Percentiles rank a stretch among this genome's conserved stretches.
phyloP scores from a whole-genome alignment of 495 filamentous ascomycete genomes.

The Penicillium salamii region DNA sequence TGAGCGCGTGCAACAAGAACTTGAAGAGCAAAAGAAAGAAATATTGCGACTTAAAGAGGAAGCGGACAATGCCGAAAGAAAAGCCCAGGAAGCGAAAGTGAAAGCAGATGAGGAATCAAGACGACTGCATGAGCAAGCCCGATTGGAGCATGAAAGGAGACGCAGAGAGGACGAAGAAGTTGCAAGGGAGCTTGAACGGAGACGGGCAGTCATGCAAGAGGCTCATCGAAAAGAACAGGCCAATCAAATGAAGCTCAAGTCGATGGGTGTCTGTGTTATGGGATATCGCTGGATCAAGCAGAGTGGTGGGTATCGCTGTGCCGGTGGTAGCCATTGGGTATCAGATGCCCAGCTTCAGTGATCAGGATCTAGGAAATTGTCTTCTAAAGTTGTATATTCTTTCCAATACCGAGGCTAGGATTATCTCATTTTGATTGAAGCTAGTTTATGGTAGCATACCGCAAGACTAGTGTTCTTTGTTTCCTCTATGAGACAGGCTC shows the following conservation, averaged over 20 bases:
- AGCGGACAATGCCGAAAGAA: constrained; percentile 10
- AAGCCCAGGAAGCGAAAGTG: constrained; percentile 13
- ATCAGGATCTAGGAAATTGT: no score
- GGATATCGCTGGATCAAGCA: constrained; percentile 9
- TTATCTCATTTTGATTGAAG: no score
- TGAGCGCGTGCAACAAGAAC: not conserved
- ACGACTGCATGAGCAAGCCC: constrained; percentile 32
- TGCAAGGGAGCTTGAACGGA: constrained; percentile 21
- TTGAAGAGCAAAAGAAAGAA: constrained; percentile 2
- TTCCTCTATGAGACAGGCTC: no score
- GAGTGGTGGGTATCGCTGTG: constrained; percentile 45
- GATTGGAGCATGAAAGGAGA: constrained; percentile 28
- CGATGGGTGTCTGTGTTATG: constrained; percentile 46
- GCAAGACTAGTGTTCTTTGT: no score
- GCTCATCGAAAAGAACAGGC: constrained; percentile 35
- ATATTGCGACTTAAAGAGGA: constrained; percentile 8
- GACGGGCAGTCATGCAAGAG: constrained; percentile 20
- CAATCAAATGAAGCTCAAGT: constrained; percentile 41
- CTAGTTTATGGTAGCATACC: no score
- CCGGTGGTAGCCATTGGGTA: constrained; percentile 9
- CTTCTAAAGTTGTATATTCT: no score
- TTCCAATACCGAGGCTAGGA: no score
- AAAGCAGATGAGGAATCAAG: constrained; percentile 22
- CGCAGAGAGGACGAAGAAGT: constrained; percentile 29
- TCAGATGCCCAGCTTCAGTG: constrained; percentile 6